These are phyloP conservation scores for Stemphylium lycopersici DNA, from an alignment of 2,329 filamentous ascomycete species.

Conservation along the genomic window DNA sequence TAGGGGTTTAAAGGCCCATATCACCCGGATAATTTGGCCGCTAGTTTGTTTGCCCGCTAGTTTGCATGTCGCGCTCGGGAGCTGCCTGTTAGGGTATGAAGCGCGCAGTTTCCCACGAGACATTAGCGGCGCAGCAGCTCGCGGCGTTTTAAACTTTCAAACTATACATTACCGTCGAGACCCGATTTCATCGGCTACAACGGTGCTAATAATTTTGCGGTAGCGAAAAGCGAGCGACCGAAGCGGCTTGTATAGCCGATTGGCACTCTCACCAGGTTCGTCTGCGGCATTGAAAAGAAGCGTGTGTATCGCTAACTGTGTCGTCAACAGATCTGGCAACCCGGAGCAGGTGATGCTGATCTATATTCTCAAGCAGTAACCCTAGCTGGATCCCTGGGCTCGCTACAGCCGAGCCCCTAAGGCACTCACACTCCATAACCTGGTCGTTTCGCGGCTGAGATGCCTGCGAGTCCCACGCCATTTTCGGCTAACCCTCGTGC, in stretches of 20 bases:
- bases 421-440: neutral
- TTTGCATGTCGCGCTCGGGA: neutral
- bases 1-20: neutral
- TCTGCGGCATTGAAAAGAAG: neutral
- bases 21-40: neutral
- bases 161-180: neutral
- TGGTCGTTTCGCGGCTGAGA: constrained; percentile 8
- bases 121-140: neutral
- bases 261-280: neutral
- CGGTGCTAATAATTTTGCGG: neutral
- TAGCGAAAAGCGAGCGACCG: neutral
- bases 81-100: neutral
- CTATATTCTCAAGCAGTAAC: neutral
- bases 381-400: neutral
- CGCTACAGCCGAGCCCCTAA: neutral
- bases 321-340: neutral
- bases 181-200: neutral
- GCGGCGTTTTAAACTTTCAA: constrained; percentile 2
- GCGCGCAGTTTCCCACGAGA: neutral
- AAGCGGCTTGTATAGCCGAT: neutral
- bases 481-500: neutral
- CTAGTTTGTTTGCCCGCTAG: neutral
- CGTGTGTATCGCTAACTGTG: neutral
- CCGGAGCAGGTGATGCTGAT: no score
- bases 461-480: neutral